A percentile compares a stretch with the other conserved stretches of the same genome.
Evolutionary conservation across 208 protist genomes (phyloP).

Genomic region (Strigomonas culicis): DNA sequence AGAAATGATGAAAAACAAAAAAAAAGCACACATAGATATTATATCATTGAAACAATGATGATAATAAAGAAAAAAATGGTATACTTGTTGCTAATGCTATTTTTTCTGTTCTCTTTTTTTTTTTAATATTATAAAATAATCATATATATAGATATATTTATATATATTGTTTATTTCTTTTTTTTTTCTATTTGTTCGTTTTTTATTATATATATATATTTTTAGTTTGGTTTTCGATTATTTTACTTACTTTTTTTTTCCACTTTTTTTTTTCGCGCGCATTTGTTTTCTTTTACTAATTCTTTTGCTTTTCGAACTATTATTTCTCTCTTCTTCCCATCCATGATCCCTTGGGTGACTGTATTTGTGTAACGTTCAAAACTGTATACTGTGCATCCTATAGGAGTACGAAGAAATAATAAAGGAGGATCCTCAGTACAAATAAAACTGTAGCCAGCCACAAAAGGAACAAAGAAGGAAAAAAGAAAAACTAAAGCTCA

Average conservation of each 20-base stretch:
- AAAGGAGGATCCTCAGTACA: no score
- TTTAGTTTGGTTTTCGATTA: no score
- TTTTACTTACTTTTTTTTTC: not conserved
- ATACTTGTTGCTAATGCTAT: not conserved
- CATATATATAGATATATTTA: constrained; percentile 3
- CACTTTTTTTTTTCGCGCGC: not conserved
- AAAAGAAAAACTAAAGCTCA: constrained; percentile 1
- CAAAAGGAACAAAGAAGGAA: no score
- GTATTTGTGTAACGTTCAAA: no score
- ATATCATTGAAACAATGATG: constrained; percentile 1
- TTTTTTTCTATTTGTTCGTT: not conserved
- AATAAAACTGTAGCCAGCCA: no score
- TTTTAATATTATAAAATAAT: constrained; percentile 1
- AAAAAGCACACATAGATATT: constrained; percentile 3
- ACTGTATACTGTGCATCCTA: no score
- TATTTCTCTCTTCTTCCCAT: no score
- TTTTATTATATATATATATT: not conserved
- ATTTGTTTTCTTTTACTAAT: no score
- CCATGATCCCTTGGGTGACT: no score
- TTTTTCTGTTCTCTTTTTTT: not conserved
- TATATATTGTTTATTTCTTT: not conserved
- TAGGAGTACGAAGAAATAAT: no score
- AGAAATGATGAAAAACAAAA: constrained; percentile 10
- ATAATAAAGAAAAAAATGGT: not conserved
- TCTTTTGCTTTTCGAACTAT: no score